These are phyloP conservation scores for Synchytrium microbalum DNA, from an alignment of 371 early-diverging fungal genomes.

Conservation along the genomic window DNA sequence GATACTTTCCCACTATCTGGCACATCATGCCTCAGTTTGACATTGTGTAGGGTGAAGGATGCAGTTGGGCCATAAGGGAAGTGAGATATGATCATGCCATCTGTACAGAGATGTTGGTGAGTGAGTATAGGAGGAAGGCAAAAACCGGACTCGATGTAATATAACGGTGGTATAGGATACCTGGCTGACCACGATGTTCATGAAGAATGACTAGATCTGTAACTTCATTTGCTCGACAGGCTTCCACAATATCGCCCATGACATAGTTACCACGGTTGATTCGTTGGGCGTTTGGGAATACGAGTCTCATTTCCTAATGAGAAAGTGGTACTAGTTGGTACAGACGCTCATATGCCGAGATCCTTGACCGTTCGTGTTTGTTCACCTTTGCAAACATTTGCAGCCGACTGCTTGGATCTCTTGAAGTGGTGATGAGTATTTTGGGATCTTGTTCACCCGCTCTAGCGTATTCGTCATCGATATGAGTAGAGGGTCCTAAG, in stretches of 20 bases:
- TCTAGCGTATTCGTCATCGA: slow-evolving; percentile 94
- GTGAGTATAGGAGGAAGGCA: not conserved
- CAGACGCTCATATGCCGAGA: not conserved
- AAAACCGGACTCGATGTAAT: not conserved
- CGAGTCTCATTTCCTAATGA: slow-evolving; percentile 80
- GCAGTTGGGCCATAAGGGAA: slow-evolving; percentile 98
- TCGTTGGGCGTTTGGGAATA: slow-evolving; percentile 95
- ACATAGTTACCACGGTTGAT: slow-evolving; percentile 97
- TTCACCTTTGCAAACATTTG: slow-evolving; percentile 90
- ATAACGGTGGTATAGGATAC: slow-evolving; percentile 27
- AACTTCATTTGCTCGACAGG: slow-evolving; percentile 89
- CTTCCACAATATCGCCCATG: slow-evolving; percentile 90
- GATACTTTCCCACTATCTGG: slow-evolving; percentile 91
- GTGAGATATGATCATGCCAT: slow-evolving; percentile 92
- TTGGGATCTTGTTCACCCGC: slow-evolving; percentile 93
- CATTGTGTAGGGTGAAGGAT: slow-evolving; percentile 94
- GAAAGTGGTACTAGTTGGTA: not conserved
- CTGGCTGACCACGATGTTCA: slow-evolving; percentile 96
- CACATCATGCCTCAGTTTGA: slow-evolving; percentile 95
- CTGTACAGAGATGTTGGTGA: slow-evolving; percentile 32
- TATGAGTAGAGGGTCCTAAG: slow-evolving; percentile 67
- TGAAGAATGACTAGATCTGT: slow-evolving; percentile 95
- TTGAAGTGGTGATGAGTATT: slow-evolving; percentile 94
- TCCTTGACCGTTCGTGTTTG: not conserved
- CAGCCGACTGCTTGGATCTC: slow-evolving; percentile 91